Percentiles rank a stretch among this genome's conserved stretches.
Evolutionary conservation across 2,329 filamentous ascomycete species (phyloP).

Genomic region (Phyllosticta paracitricarpa): DNA sequence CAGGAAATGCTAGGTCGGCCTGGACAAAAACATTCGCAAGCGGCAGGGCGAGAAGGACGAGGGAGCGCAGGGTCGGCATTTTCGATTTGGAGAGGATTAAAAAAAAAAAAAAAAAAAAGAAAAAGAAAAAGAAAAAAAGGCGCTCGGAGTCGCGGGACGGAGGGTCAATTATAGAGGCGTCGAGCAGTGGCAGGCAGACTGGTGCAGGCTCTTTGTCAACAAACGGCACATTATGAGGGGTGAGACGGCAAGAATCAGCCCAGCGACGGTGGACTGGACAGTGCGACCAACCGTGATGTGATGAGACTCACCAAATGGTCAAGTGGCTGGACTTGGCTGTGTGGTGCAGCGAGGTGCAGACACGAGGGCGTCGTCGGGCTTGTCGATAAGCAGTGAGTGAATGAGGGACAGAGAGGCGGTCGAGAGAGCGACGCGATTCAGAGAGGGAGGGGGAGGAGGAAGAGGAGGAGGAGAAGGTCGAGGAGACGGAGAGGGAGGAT

Average conservation of each 20-base stretch:
- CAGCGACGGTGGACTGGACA: not conserved
- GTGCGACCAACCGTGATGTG: not conserved
- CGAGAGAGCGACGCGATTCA: not conserved
- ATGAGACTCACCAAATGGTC: not conserved
- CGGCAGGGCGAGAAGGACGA: constrained; percentile 23
- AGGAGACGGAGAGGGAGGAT: not conserved
- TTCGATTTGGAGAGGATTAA: not conserved
- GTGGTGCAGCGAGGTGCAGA: not conserved
- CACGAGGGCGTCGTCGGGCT: not conserved
- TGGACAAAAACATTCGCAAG: constrained; percentile 19
- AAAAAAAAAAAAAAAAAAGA: too few relatives aligned
- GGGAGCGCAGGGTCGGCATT: constrained; percentile 17
- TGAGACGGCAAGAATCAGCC: not conserved
- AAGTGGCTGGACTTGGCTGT: not conserved
- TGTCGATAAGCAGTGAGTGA: not conserved
- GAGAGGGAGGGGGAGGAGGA: not conserved
- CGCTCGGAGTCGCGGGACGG: not conserved
- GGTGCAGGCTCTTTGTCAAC: not conserved
- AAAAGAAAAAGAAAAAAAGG: not conserved
- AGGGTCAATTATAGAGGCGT: not conserved
- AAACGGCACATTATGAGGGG: not conserved
- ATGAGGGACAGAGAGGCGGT: not conserved
- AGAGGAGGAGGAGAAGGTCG: too few relatives aligned
- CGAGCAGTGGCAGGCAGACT: not conserved
- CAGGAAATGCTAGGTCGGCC: constrained; percentile 15